Percentiles rank a stretch among this genome's conserved stretches.
Conservation (phyloP, 345 rosid genomes). For the Corchorus olitorius region DNA sequence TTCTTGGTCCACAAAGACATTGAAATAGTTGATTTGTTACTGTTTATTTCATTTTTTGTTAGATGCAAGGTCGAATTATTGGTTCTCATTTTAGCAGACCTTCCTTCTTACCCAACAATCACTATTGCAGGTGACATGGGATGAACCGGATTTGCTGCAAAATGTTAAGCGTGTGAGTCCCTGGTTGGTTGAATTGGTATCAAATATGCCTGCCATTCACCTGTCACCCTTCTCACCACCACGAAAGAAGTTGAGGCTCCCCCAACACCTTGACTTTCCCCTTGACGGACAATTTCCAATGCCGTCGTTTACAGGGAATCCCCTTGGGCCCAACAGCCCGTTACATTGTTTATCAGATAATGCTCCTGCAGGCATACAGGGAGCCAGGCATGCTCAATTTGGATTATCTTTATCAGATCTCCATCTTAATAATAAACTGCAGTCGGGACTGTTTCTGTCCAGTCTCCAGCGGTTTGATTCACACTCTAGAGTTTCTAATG, state of each 20-base stretch:
- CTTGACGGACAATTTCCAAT: constrained; percentile 52
- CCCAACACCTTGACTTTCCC: constrained; percentile 62
- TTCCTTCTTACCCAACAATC: constrained; percentile 9
- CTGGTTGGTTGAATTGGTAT: constrained; percentile 91
- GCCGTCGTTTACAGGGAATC: constrained; percentile 59
- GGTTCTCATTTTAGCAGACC: neutral
- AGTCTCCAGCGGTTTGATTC: constrained; percentile 50
- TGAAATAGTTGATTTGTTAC: neutral
- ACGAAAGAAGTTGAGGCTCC: constrained; percentile 73
- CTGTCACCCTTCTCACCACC: constrained; percentile 81
- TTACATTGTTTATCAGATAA: constrained; percentile 57
- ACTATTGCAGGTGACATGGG: constrained; percentile 82
- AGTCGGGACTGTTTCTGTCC: constrained; percentile 58
- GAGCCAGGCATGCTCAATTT: constrained; percentile 99
- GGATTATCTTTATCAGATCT: constrained; percentile 72
- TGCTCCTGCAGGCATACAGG: constrained; percentile 99
- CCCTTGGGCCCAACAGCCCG: constrained; percentile 50
- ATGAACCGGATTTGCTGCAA: constrained; percentile 91
- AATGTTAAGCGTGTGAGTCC: constrained; percentile 90
- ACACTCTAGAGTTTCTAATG: constrained; percentile 46
- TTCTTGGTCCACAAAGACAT: neutral
- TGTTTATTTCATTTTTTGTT: neutral
- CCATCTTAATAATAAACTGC: constrained; percentile 67
- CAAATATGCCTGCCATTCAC: constrained; percentile 71
- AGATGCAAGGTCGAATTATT: neutral